Conservation (phyloP, 2,329 filamentous ascomycete species). For the Fusarium sp. region DNA sequence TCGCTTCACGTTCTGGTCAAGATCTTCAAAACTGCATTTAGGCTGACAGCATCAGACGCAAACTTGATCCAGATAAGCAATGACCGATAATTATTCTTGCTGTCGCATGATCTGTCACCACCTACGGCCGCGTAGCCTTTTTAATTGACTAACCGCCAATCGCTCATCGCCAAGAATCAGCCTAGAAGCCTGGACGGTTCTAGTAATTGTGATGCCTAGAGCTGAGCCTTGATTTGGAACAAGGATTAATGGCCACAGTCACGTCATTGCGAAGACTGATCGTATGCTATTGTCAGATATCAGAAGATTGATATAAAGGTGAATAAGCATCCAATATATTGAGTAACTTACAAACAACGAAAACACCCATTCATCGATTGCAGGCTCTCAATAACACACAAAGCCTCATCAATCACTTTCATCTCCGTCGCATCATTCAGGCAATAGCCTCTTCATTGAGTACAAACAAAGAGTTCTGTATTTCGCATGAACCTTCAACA, state of each 20-base stretch:
- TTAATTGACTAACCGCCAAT: neutral
- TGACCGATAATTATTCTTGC: neutral
- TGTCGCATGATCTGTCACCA: too few relatives aligned
- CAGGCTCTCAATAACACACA: neutral
- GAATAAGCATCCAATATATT: neutral
- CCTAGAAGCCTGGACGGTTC: neutral
- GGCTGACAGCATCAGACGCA: neutral
- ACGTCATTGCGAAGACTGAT: neutral
- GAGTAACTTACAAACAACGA: neutral
- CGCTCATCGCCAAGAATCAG: neutral
- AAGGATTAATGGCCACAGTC: neutral
- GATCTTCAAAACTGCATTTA: neutral
- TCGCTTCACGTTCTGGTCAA: neutral
- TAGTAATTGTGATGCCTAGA: conserved; percentile 11
- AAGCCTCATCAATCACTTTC: neutral
- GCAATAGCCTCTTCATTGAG: neutral
- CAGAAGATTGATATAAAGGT: neutral
- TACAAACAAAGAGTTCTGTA: neutral
- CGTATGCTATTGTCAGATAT: neutral
- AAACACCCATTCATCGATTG: neutral
- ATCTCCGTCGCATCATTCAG: neutral
- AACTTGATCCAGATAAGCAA: neutral
- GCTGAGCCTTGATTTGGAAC: conserved; percentile 8
- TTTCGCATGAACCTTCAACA: neutral
- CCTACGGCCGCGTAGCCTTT: neutral